Base-by-base conservation (phyloP, 768 basidiomycete species). In the Rhizopogon vesiculosus region DNA sequence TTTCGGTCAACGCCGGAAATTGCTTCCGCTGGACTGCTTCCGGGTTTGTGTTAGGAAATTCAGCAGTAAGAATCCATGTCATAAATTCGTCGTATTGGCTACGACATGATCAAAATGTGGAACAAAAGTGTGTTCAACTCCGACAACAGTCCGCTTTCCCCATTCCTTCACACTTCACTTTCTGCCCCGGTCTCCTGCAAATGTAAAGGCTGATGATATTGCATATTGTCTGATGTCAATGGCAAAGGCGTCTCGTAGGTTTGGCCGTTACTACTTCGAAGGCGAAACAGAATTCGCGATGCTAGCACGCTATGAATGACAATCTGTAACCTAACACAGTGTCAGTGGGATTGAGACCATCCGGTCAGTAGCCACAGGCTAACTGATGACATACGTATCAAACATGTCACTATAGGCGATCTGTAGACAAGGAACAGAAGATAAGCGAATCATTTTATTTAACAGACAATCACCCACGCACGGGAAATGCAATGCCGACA, bases 241-340 rank as follows among this genome's bases (percentile, higher is more conserved):
- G 5, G 4, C 3, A 19, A 10, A 16, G 35, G 7, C 3, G 1
- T 22, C 19, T 49, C 35, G 15, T 38, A 12, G 15, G 3, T 3
- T 16, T 49, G 40, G 41, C 29, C 42, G 38, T 64, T 59, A 29
- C 62, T 64, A 25, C 59, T 43, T 22, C 52, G 58, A 4, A 70
- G 67, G 42, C 61, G 64, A 60, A 68, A 70, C 33, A 68, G 63
- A 19, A 68, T 70, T 19, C 69, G 60, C 45, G 56, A 62, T 33
- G 64, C 58, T 9, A 68, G 59, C 12, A 70, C 44, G 25, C 67
- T 45, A 13, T 69, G 67, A 35, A 68, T 38, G 1, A 62, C 69
- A 33, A 70, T 56, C 44, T 69, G 66, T 6, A 49, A 22, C 35
- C 48, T 49, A 10, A 38, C 13, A 38, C 4, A 16, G 13, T 13